Conservation (phyloP, 2,329 filamentous ascomycete species). For the Arthrobotrys pseudoclavata region DNA sequence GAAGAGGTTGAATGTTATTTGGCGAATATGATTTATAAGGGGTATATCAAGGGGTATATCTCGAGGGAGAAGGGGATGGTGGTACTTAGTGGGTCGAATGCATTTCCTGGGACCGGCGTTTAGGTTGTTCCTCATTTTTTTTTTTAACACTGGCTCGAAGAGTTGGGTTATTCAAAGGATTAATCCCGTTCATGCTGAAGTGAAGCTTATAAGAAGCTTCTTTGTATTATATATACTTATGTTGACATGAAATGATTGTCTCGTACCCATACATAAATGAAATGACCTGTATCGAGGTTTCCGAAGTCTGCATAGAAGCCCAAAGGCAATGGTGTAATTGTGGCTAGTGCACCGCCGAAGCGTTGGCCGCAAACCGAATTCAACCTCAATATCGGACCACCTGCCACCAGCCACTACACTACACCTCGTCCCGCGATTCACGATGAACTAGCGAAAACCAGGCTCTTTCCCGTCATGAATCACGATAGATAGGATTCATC, state of each 20-base stretch:
- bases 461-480: conserved; percentile 52
- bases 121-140: conserved; percentile 8
- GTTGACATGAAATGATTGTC: no score
- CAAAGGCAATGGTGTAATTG: not conserved
- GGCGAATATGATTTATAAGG: conserved; percentile 99
- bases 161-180: not conserved
- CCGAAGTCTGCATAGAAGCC: no score
- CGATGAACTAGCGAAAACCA: conserved; percentile 11
- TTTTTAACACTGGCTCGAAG: not conserved
- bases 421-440: conserved; percentile 5
- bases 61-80: conserved; percentile 89
- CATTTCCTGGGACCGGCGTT: conserved; percentile 87
- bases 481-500: conserved; percentile 52
- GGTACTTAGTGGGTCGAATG: conserved; percentile 90
- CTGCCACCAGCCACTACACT: conserved; percentile 3
- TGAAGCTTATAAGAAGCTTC: not conserved
- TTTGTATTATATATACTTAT: conserved; percentile 8
- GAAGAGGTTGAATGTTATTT: conserved; percentile 97
- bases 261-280: no score
- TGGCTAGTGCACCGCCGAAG: conserved; percentile 26
- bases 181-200: not conserved
- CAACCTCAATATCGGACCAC: conserved; percentile 47
- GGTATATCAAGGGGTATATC: conserved; percentile 98
- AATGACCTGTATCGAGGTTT: no score
- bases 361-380: conserved; percentile 25